phyloP scores from a whole-genome alignment of 768 basidiomycete species.

The Macrolepiota fuliginosa region DNA sequence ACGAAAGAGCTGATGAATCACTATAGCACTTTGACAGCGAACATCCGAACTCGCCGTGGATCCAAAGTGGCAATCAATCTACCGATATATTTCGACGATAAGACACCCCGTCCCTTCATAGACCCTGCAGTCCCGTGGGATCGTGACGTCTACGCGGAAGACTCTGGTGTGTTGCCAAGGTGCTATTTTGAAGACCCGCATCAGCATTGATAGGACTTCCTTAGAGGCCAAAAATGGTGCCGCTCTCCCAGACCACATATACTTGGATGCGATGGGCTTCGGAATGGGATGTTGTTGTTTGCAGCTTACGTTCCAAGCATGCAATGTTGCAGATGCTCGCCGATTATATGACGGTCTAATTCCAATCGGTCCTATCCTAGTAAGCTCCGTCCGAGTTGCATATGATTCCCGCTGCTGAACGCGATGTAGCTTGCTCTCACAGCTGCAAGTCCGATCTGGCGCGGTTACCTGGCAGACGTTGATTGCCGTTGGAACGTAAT shows the following conservation, averaged over 20 bases:
- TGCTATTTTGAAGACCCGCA: not conserved
- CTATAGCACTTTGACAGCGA: conserved; percentile 90
- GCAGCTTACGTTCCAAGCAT: conserved; percentile 96
- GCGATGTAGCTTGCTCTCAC: conserved; percentile 78
- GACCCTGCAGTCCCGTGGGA: conserved; percentile 93
- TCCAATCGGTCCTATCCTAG: conserved; percentile 94
- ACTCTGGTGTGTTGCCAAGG: conserved; percentile 55
- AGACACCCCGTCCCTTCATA: conserved; percentile 86
- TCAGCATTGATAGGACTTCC: conserved; percentile 6
- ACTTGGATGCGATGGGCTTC: conserved; percentile 99
- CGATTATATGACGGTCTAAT: conserved; percentile 95
- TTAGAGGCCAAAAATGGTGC: conserved; percentile 89
- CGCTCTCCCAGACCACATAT: conserved; percentile 87
- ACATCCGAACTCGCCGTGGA: conserved; percentile 86
- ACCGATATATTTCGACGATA: conserved; percentile 85
- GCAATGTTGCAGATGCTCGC: conserved; percentile 88
- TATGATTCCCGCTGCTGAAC: conserved; percentile 1
- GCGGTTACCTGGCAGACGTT: conserved; percentile 93
- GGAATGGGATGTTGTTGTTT: conserved; percentile 99
- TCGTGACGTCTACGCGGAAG: conserved; percentile 79
- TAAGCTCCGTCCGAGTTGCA: conserved; percentile 31
- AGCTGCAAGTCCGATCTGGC: conserved; percentile 92
- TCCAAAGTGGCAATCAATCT: conserved; percentile 96
- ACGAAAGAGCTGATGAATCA: conserved; percentile 6
- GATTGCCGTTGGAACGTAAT: conserved; percentile 99